A percentile compares a stretch with the other conserved stretches of the same genome.
Conservation (phyloP, 768 basidiomycete genomes). For the Tylopilus intermedius region DNA sequence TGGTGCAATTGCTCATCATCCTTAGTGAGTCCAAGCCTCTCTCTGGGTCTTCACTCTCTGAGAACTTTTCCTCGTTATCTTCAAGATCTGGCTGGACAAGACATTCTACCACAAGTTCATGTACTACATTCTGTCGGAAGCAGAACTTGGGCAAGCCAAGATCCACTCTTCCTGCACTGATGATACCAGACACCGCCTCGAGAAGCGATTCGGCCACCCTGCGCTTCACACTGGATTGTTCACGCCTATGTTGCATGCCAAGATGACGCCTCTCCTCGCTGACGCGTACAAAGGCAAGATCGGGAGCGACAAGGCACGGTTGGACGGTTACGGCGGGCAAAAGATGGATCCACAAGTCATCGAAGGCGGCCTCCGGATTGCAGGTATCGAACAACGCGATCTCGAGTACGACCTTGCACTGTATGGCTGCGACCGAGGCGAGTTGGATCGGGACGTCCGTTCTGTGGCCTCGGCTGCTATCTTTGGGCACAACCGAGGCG, state of each 20-base stretch:
- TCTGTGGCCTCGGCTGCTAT: constrained; percentile 62
- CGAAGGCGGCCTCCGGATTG: constrained; percentile 77
- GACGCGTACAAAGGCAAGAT: constrained; percentile 78
- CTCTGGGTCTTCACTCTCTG: not conserved
- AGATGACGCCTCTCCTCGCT: constrained; percentile 72
- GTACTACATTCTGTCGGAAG: constrained; percentile 79
- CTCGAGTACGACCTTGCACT: constrained; percentile 78
- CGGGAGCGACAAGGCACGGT: constrained; percentile 52
- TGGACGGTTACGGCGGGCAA: constrained; percentile 76
- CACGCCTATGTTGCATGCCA: constrained; percentile 82
- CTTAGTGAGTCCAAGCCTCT: constrained; percentile 59
- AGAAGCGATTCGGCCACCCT: constrained; percentile 93
- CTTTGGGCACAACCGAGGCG: constrained; percentile 36
- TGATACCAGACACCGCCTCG: constrained; percentile 64
- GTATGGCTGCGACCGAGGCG: constrained; percentile 77
- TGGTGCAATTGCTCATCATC: constrained; percentile 86
- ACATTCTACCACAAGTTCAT: constrained; percentile 65
- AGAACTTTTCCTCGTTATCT: constrained; percentile 49
- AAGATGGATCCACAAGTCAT: constrained; percentile 70
- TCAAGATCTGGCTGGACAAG: constrained; percentile 80
- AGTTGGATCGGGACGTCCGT: constrained; percentile 82
- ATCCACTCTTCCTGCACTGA: constrained; percentile 78
- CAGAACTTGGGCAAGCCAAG: constrained; percentile 69
- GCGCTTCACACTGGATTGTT: constrained; percentile 82
- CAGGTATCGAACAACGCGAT: constrained; percentile 73